phyloP scores from a whole-genome alignment of 306 rosid species.

The Casuarina glauca region DNA sequence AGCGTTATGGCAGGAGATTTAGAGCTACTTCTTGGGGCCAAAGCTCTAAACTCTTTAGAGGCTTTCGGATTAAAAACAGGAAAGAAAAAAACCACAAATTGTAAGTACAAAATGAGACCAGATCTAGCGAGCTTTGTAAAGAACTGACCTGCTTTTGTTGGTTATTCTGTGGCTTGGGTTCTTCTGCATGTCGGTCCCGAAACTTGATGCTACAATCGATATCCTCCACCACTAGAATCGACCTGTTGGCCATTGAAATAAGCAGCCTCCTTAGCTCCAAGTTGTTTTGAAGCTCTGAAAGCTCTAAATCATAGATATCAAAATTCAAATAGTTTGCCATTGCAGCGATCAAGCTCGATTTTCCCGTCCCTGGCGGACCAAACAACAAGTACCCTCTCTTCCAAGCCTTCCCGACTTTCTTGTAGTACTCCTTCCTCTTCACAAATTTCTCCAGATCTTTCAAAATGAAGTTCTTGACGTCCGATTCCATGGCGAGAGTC shows the following conservation, averaged over 20 bases:
- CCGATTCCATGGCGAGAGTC: conserved; percentile 56
- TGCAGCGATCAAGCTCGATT: conserved; percentile 79
- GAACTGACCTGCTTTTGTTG: conserved; percentile 27
- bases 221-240: conserved; percentile 77
- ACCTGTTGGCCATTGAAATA: conserved; percentile 53
- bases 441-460: conserved; percentile 53
- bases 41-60: too few species aligned
- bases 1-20: too few species aligned
- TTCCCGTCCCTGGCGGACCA: conserved; percentile 89
- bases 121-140: too few species aligned
- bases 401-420: conserved; percentile 76
- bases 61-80: too few species aligned
- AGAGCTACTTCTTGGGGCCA: too few species aligned
- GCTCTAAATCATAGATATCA: conserved; percentile 72
- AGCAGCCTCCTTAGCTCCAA: conserved; percentile 50
- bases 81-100: too few species aligned
- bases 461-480: conserved; percentile 41
- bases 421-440: conserved; percentile 60
- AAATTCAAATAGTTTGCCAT: conserved; percentile 75
- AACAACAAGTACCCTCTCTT: conserved; percentile 75
- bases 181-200: conserved; percentile 38
- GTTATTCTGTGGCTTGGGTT: not conserved
- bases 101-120: too few species aligned
- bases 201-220: conserved; percentile 66
- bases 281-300: conserved; percentile 36